Base-by-base conservation (phyloP, 768 basidiomycete genomes). In the Clitopilus passeckerianus region DNA sequence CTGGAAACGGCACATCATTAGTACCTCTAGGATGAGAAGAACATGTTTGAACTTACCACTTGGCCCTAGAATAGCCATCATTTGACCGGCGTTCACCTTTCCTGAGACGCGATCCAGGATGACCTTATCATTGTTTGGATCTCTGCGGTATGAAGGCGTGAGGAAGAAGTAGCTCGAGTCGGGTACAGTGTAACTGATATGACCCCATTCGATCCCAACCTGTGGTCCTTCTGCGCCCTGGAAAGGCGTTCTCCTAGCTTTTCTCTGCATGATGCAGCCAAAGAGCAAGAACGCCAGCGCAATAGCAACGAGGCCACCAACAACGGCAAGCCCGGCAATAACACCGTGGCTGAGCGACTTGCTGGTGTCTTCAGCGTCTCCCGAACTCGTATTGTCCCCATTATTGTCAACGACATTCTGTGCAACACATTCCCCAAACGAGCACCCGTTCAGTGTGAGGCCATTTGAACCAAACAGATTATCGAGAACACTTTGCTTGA, bases 21-120 rank as follows among this genome's bases (percentile, higher is more conserved):
- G 53, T 35, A 14, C n/a, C 10, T 41, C 37, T 12, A 5, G n/a
- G 37, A 12, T 41, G 12, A 34, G 23, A 22, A 50, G 33, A 6
- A n/a, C 53, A 59, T n/a, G 30, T 53, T 5, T n/a, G 24, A 54
- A n/a, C 73, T 62, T 66, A 78, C 94, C 95, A 64, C 90, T 91
- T 0, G 95, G 94, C 0, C 95, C 95, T 2, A 98, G 81, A 58
- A 97, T 85, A n/a, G 91, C 91, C 82, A 93, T 87, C 77, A 97
- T 86, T 61, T 90, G 83, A 9, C 95, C 94, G 0, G 92, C 84
- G 1, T 76, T 73, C n/a, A 96, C 83, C 9, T 72, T 70, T 0
- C 95, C 95, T 53, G 74, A 84, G 30, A 94, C 79, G 41, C 75
- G 75, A 66, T 92, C 86, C 41, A 98, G 75, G 15, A 97, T 79